Base-by-base conservation (phyloP, 345 rosid species). In the Hibiscus trionum region DNA sequence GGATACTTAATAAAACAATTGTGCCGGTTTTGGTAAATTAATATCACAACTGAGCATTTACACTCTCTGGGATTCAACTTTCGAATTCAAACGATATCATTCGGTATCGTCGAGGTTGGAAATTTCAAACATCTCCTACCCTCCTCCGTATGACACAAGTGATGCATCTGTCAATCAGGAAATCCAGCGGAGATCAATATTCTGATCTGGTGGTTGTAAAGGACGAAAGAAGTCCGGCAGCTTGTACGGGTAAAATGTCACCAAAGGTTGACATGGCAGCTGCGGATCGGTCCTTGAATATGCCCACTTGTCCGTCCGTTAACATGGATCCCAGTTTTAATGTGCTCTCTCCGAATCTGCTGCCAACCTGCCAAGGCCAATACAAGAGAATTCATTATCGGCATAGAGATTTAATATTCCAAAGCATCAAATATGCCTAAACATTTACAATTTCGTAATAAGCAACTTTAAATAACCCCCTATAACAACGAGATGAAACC, bases 341-440 rank as follows among this genome's bases (percentile, higher is more conserved):
- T 4, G 98, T 91, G 90, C 98, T 94, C 88, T 91, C 97, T 49
- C 97, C 97, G 80, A 91, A 91, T 83, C 90, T 84, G 86, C 98
- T 94, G 55, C 98, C 97, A 75, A 89, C 98, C 98, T 89, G 91
- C 15, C 59, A 73, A 74, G 57, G 15, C 59, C 27, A 26, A 26
- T 26, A 27, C 35, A 73, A 77, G 46, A 33, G 37, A 56, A 69
- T 59, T 57, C 49, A 66, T 27, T 70, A 27, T 77, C 26, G 56
- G 29, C 64, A 31, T 33, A 29, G 24, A 59, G 7, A 59, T 11
- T 27, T 59, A 26, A 79, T 62, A 44, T 19, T 31, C 62, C 63
- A 44, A 52, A 74, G 11, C 37, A 59, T 29, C 64, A 60, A 12
- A 14, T 12, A 27, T 14, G 63, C 63, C 63, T 11, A 14, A 14